Evolutionary conservation across 306 rosid species (phyloP).

Genomic region (Sphenostylis stenocarpa): DNA sequence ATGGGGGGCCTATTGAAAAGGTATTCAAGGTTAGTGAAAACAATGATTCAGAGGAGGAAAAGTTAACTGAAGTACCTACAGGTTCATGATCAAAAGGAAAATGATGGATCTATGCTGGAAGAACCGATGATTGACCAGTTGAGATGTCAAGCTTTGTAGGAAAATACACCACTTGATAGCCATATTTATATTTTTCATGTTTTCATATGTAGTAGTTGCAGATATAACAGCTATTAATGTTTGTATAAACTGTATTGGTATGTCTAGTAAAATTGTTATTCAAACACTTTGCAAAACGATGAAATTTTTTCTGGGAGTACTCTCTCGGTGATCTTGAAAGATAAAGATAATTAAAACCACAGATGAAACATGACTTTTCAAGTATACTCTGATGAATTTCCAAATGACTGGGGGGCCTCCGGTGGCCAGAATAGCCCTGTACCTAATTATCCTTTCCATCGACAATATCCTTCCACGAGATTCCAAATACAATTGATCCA

Average conservation of each 20-base stretch:
- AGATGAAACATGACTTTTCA: background rate
- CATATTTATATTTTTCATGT: background rate
- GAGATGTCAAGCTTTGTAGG: background rate
- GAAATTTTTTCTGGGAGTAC: background rate
- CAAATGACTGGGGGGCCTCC: background rate
- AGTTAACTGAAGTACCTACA: background rate
- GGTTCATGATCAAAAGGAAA: background rate
- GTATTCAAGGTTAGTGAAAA: slow-evolving; percentile 5
- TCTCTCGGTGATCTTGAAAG: background rate
- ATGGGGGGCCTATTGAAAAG: background rate
- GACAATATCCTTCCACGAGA: background rate
- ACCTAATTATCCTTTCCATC: background rate
- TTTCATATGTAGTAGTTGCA: background rate
- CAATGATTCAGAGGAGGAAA: slow-evolving; percentile 18
- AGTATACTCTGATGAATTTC: background rate
- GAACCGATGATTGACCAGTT: background rate
- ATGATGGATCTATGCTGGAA: background rate
- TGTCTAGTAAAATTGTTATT: background rate
- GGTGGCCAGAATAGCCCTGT: background rate
- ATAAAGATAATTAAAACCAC: background rate
- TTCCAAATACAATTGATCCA: background rate
- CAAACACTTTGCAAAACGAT: background rate
- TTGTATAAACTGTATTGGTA: background rate
- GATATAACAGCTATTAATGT: background rate
- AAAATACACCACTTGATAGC: background rate